Evolutionary conservation across 2,329 filamentous ascomycete species (phyloP), one percentile per base, ranked within the genome.

Genomic region (Penicillium sp.): DNA sequence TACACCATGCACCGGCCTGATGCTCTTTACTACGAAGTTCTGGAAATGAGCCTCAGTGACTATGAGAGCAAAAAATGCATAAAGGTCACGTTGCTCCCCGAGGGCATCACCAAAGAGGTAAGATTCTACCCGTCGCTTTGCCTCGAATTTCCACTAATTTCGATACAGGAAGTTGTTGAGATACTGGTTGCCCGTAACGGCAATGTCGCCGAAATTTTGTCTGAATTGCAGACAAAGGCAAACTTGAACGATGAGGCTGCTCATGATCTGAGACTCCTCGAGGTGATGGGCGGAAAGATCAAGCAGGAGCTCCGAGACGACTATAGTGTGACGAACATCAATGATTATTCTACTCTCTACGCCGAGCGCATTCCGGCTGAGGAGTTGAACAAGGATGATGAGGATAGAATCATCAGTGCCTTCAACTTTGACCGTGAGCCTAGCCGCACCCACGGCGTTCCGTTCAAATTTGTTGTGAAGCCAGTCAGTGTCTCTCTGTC

Each of bases 371-470:
- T 93, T 39, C 89, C 92, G 0, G 83, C 90, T 33, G 86, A 88
- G 47, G 85, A 87, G 58, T 53, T 75, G 31, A 72, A 78, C 6
- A 69, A 76, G 58, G 86, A 90, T 45, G 87, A 88, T 60, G 72
- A 81, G 1, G 84, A 86, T 31, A 81, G 85, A 47, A 82, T 86
- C 50, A 88, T 96, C 51, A 84, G 87, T 56, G 90, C 88, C 28
- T 94, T 93, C 74, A 94, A 96, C 70, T 99, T 94, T 74, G 92
- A 99, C 69, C 89, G 87, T 61, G 95, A 99, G 64, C 84, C 89
- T 0, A 88, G 77, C 66, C 89, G 95, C 63, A 78, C 86, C 3
- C 93, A 99, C 67, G 90, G 92, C 3, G 82, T 95, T 42, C 94
- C 94, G 0, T 99, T 99, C 80, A 87, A 87, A 63, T 96, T 99